Percentiles rank a stretch among this genome's conserved stretches.
phyloP scores from a whole-genome alignment of 1,139 yeast genomes.

The Meyerozyma sp. region DNA sequence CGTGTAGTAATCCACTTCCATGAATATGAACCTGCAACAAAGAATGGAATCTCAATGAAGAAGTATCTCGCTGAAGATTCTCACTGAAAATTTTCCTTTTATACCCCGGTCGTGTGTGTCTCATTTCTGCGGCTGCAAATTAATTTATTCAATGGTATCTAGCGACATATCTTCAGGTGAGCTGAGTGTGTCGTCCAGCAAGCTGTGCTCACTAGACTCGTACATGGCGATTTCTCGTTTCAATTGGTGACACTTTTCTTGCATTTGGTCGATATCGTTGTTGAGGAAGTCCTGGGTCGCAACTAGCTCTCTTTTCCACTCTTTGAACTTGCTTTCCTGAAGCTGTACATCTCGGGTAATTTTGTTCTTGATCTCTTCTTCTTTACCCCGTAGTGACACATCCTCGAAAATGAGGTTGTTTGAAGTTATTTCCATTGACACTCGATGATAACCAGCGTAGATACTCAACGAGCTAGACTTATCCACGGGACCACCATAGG shows the following conservation, averaged over 20 bases:
- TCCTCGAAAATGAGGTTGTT: constrained; percentile 20
- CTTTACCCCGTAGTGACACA: constrained; percentile 44
- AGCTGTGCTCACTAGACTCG: background rate
- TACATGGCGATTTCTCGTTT: constrained; percentile 27
- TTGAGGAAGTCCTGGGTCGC: constrained; percentile 53
- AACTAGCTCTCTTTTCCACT: constrained; percentile 58
- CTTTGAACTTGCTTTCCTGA: constrained; percentile 60
- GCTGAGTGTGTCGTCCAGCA: background rate
- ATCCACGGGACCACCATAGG: constrained; percentile 5
- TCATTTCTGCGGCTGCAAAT: background rate
- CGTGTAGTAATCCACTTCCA: background rate
- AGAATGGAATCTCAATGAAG: background rate
- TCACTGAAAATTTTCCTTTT: background rate
- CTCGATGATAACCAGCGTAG: constrained; percentile 12
- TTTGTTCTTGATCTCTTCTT: constrained; percentile 38
- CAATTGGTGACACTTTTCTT: constrained; percentile 27
- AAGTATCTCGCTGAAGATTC: background rate
- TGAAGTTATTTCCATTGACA: constrained; percentile 35
- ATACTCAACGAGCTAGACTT: constrained; percentile 9
- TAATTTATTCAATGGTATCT: background rate
- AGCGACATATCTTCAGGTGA: background rate
- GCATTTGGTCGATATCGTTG: constrained; percentile 45
- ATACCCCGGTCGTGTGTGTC: background rate
- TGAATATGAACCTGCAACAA: background rate
- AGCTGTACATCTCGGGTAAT: constrained; percentile 43